Evolutionary conservation across 257 asterid genomes (phyloP), one percentile per base, ranked within the genome.

Genomic region (Ocimum tenuiflorum): DNA sequence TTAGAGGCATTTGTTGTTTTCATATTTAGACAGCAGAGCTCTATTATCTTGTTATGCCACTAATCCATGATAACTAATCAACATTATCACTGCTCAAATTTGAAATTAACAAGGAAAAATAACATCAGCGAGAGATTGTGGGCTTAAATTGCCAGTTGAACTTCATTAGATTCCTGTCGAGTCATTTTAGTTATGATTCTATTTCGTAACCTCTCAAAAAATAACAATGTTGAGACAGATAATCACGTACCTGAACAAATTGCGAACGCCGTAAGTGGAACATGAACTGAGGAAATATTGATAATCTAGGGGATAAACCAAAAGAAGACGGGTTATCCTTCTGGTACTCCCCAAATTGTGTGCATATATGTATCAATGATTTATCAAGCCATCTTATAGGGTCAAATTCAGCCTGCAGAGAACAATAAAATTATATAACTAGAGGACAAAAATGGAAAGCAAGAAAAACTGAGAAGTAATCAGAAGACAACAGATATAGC

Each of bases 371-470:
- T 70, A 94, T 94, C 80, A 94, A 82, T 50, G 99, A 88, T 77
- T 88, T 94, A 73, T 90, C 99, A 82, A 94, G 82, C 99, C 97
- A 94, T 76, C 97, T 80, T 63, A 94, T 86, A 62, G 99, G 99
- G 79, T 94, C 99, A 78, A 94, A 94, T 73, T 94, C 99, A 60
- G 96, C 89, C 99, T 92, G 95, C 74, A 80, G 41, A 80, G 68
- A 49, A 68, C 43, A 66, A 43, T 35, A 48, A 60, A 62, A 67
- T 18, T 27, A 18, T 31, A 50, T 29, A 52, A 36, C 64, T 42
- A 35, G 39, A 24, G 51, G 38, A 67, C 55, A 56, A 45, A 48
- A 73, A 53, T 23, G 24, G 20, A 65, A 46, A 63, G 23, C 49
- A 45, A 61, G 46, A 22, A 65, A 62, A 27, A 70, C 17, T 20